Percentiles rank a stretch among this genome's conserved stretches.
Conservation (phyloP, 139 green algal genomes). For the Pleodorina starrii region DNA sequence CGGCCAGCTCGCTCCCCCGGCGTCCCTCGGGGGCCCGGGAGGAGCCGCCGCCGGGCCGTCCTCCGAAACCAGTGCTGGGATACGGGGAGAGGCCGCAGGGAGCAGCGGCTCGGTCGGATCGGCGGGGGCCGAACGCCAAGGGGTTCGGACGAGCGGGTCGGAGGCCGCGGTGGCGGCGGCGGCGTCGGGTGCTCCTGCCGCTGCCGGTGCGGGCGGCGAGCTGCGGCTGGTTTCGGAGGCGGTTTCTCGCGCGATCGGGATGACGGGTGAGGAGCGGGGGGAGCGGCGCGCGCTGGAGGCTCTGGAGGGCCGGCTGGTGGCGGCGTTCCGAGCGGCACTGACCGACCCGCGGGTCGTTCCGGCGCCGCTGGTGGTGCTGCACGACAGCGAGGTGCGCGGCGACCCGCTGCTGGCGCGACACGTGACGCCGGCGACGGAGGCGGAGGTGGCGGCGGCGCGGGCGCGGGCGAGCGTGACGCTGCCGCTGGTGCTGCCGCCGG, state of each 20-base stretch:
- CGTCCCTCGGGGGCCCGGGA: no score
- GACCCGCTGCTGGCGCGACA: background rate
- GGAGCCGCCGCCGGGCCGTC: no score
- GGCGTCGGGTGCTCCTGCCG: no score
- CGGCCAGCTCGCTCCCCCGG: no score
- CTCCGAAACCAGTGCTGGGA: no score
- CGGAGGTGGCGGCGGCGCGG: conserved; percentile 13
- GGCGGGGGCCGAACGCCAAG: no score
- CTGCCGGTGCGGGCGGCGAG: no score
- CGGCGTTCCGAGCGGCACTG: background rate
- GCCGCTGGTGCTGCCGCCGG: background rate
- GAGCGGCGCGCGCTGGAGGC: background rate
- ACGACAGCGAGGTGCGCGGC: conserved; percentile 6
- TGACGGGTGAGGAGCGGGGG: background rate
- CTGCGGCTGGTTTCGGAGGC: conserved; percentile 3
- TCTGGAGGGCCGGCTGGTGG: background rate
- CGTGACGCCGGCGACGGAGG: background rate
- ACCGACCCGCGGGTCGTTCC: background rate
- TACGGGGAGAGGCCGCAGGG: no score
- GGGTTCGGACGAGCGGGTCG: no score
- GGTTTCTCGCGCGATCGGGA: background rate
- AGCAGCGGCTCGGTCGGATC: no score
- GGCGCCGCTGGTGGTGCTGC: conserved; percentile 14
- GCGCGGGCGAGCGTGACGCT: background rate
- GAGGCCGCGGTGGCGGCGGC: no score